Conservation (phyloP, 2,329 filamentous ascomycete species). For the Xylariaceae sp. region DNA sequence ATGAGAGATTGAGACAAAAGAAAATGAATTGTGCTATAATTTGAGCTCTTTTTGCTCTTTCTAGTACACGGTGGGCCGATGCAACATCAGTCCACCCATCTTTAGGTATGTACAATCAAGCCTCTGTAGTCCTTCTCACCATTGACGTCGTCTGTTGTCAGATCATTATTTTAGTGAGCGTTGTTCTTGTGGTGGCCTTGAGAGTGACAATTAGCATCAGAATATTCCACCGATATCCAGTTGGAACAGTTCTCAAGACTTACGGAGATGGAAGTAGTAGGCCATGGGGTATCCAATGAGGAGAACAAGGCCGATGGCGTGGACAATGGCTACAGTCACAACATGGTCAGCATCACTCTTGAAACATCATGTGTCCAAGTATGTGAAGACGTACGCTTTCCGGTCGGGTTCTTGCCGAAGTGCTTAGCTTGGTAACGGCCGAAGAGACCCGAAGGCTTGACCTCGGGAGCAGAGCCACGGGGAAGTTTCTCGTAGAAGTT, state of each 20-base stretch:
- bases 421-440: constrained; percentile 87
- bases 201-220: constrained; percentile 10
- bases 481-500: constrained; percentile 99
- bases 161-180: constrained; percentile 67
- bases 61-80: constrained; percentile 26
- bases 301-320: constrained; percentile 75
- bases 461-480: constrained; percentile 80
- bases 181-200: constrained; percentile 99
- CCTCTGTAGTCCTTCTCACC: constrained; percentile 15
- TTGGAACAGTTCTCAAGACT: constrained; percentile 37
- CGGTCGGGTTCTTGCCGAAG: constrained; percentile 91
- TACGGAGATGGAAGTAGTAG: constrained; percentile 99
- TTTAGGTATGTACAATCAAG: constrained; percentile 30
- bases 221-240: not conserved
- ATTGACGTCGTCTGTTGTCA: constrained; percentile 1
- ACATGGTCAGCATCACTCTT: constrained; percentile 21
- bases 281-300: constrained; percentile 90
- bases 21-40: constrained; percentile 7
- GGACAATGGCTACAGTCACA: constrained; percentile 68
- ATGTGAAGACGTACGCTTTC: constrained; percentile 83
- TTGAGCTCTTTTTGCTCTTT: constrained; percentile 18
- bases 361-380: not conserved
- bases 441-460: constrained; percentile 76
- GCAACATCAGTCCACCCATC: constrained; percentile 19
- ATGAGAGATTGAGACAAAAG: no score